Evolutionary conservation across 2,329 filamentous ascomycete species (phyloP), one percentile per base, ranked within the genome.

Genomic region (Atkinsonella hypoxylon): DNA sequence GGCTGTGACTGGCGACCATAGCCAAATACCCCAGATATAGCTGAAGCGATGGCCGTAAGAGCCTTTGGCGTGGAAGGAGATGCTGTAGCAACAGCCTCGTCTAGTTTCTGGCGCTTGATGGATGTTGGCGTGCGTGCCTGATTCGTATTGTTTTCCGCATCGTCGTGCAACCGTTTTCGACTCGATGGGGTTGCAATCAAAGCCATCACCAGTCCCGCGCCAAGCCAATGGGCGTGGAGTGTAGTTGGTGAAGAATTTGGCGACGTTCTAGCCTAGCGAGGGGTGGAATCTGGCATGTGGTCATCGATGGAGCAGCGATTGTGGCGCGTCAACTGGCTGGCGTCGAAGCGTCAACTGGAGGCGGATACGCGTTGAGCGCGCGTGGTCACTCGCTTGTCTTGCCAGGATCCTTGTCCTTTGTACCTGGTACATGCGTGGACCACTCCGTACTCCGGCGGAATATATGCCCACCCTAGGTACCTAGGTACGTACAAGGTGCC

Each of bases 31-130:
- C 59, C 57, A 13, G 64, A 61, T 12, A 67, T 59, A n/a, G 59
- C 63, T 8, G 63, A 61, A 10, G 62, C 59, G 47, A 67, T 63
- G 44, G 59, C 59, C 26, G 61, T 59, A 38, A 66, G 54, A 2
- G 63, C 60, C 20, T 58, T 62, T 2, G 65, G 62, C 3, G 63
- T 60, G 15, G 62, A 61, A 4, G 62, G 56, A 7, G 60, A 58
- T 45, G n/a, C n/a, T n/a, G 51, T 53, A 9, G 57, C 51, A 7
- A 54, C 53, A 9, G 58, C 53, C 34, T 59, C 58, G 39, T 66
- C 63, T n/a, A 67, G 49, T 52, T 58, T 63, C 44, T 59, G 61
- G 32, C 60, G 63, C 56, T 67, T 67, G 53, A 57, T 53, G 7
- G 63, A 51, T 4, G 58, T 45, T 20, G 64, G 61, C 39, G 61